Percentiles rank a stretch among this genome's conserved stretches.
Evolutionary conservation across 2,329 filamentous ascomycete species (phyloP).

Genomic region (Aspergillus unguis): DNA sequence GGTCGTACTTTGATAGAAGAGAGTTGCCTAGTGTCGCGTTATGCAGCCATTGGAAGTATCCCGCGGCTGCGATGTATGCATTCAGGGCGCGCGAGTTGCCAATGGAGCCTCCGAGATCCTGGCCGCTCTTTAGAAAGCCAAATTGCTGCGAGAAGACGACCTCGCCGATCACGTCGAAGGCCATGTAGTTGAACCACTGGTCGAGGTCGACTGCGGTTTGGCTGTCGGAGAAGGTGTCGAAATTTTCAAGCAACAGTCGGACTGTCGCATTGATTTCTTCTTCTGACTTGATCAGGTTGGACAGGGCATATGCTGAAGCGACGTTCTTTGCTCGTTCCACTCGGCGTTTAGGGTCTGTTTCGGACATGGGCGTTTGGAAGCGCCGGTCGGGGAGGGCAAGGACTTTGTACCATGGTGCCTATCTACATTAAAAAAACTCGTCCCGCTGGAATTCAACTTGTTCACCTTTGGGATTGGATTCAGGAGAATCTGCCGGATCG

Average conservation of each 20-base stretch:
- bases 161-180: slow-evolving; percentile 8
- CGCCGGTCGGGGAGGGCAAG: not conserved
- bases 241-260: not conserved
- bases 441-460: no score
- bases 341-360: not conserved
- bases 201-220: not conserved
- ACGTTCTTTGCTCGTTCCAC: slow-evolving; percentile 4
- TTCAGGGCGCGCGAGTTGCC: not conserved
- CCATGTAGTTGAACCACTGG: slow-evolving; percentile 9
- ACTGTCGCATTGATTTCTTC: not conserved
- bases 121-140: slow-evolving; percentile 3
- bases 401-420: slow-evolving; percentile 4
- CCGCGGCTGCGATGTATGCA: not conserved
- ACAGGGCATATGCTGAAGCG: not conserved
- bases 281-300: not conserved
- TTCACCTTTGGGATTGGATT: slow-evolving; percentile 3
- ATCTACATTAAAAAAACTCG: not conserved
- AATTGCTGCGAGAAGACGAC: slow-evolving; percentile 6
- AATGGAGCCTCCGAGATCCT: slow-evolving; percentile 4
- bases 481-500: not conserved
- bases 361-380: slow-evolving; percentile 2
- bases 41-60: not conserved
- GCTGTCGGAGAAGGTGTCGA: not conserved
- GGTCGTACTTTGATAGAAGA: not conserved
- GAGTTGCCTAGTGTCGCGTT: not conserved